Evolutionary conservation across 2,329 filamentous ascomycete species (phyloP).

Genomic region (Sporothrix phasma): DNA sequence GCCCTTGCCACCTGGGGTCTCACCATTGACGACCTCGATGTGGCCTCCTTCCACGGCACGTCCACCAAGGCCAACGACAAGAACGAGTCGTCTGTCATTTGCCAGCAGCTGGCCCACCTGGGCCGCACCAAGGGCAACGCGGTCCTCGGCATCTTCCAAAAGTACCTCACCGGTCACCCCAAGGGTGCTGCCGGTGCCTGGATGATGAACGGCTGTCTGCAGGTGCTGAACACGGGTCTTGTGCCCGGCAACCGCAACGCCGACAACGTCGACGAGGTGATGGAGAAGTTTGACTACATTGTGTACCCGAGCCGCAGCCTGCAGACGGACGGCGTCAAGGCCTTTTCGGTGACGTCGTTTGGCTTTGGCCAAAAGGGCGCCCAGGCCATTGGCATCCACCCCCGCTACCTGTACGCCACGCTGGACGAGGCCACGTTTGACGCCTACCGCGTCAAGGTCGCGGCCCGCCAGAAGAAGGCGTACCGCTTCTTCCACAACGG

Average conservation of each 20-base stretch:
- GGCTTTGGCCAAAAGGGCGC: conserved; percentile 99
- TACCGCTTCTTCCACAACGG: conserved; percentile 99
- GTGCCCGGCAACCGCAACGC: conserved; percentile 97
- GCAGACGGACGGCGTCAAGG: conserved; percentile 96
- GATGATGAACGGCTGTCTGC: conserved; percentile 98
- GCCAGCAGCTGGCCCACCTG: conserved; percentile 89
- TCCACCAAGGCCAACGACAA: conserved; percentile 99
- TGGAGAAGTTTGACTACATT: conserved; percentile 97
- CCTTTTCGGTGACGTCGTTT: conserved; percentile 97
- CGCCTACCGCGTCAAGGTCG: conserved; percentile 78
- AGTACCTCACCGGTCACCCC: conserved; percentile 95
- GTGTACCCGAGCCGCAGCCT: conserved; percentile 92
- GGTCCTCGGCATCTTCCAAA: conserved; percentile 95
- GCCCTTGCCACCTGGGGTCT: conserved; percentile 96
- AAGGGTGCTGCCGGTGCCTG: conserved; percentile 98
- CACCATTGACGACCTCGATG: conserved; percentile 87
- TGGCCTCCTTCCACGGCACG: conserved; percentile 97
- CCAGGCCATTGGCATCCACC: conserved; percentile 92
- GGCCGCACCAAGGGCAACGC: conserved; percentile 96
- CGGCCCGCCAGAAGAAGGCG: conserved; percentile 92
- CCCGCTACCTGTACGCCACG: conserved; percentile 90
- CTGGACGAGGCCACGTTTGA: conserved; percentile 77
- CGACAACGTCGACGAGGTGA: conserved; percentile 89
- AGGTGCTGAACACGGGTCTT: conserved; percentile 86
- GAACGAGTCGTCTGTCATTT: conserved; percentile 97